These are phyloP conservation scores for Carex littledalei DNA, from an alignment of 176 grass and related monocot genomes.

Conservation along the genomic window DNA sequence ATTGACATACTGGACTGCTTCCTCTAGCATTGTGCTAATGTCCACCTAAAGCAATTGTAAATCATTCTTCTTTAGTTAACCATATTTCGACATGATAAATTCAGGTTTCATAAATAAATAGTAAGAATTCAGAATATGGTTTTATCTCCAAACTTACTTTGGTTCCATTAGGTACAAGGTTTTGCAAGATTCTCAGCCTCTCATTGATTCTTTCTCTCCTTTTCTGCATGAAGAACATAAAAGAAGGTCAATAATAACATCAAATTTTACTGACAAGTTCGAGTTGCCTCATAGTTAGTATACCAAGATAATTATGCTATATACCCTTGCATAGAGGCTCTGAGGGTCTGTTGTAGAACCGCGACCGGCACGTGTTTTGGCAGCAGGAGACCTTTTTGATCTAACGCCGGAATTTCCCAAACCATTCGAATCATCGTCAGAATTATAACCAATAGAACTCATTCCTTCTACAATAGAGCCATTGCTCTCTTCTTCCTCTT, in stretches of 20 bases:
- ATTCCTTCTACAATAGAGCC: conserved; percentile 7
- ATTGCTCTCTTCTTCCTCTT: conserved; percentile 26
- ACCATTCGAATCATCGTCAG: conserved; percentile 50
- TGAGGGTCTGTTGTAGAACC: conserved; percentile 54
- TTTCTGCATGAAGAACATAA: conserved; percentile 42
- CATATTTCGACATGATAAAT: conserved; percentile 11
- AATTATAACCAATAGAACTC: conserved; percentile 39
- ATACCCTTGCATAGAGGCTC: conserved; percentile 83
- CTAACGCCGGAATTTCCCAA: conserved; percentile 5
- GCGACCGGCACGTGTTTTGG: conserved; percentile 35
- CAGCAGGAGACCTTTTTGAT: conserved; percentile 23
- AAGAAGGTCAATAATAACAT: conserved; percentile 7
- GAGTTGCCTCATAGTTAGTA: background rate
- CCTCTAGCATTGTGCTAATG: conserved; percentile 94
- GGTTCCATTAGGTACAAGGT: conserved; percentile 80
- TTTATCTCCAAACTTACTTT: conserved; percentile 54
- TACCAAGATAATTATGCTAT: background rate
- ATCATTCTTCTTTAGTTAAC: conserved; percentile 1
- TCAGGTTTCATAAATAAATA: background rate
- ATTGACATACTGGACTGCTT: conserved; percentile 77
- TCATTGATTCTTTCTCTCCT: conserved; percentile 85
- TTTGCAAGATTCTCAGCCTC: conserved; percentile 67
- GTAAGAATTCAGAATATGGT: background rate
- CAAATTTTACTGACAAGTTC: background rate
- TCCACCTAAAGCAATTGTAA: conserved; percentile 48